phyloP scores from a whole-genome alignment of 1,139 yeast genomes.

The Candida sojae region DNA sequence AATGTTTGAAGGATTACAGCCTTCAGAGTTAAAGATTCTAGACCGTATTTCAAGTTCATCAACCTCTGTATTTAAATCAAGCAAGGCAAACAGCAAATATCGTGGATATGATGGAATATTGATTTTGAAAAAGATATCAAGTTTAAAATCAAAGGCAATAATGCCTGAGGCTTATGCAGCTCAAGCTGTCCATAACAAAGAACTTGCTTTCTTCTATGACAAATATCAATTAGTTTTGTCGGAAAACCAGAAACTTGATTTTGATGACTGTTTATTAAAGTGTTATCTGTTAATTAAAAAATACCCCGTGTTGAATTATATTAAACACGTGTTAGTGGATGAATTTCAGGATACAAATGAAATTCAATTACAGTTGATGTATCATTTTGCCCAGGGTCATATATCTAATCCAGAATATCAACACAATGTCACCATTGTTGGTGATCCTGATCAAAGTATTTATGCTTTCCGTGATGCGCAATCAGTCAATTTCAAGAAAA shows the following conservation, averaged over 20 bases:
- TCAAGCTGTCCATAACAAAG: slow-evolving; percentile 12
- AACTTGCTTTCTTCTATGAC: slow-evolving; percentile 40
- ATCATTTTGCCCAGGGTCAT: slow-evolving; percentile 52
- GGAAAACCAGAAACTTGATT: slow-evolving; percentile 57
- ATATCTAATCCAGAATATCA: slow-evolving; percentile 21
- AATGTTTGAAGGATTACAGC: slow-evolving; percentile 35
- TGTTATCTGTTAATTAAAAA: slow-evolving; percentile 51
- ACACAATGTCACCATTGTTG: slow-evolving; percentile 77
- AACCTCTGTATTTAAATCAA: slow-evolving; percentile 3
- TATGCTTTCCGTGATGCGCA: slow-evolving; percentile 87
- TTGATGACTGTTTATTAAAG: slow-evolving; percentile 75
- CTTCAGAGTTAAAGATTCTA: slow-evolving; percentile 22
- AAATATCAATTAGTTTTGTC: slow-evolving; percentile 53
- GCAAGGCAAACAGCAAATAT: slow-evolving; percentile 17
- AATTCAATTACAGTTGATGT: slow-evolving; percentile 71
- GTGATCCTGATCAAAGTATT: slow-evolving; percentile 96
- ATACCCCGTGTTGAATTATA: slow-evolving; percentile 46
- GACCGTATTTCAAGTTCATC: neutral
- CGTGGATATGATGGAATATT: slow-evolving; percentile 38
- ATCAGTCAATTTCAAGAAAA: slow-evolving; percentile 60
- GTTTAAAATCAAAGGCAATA: slow-evolving; percentile 51
- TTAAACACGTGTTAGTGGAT: slow-evolving; percentile 80
- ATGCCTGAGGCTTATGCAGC: slow-evolving; percentile 35
- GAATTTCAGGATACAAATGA: slow-evolving; percentile 93
- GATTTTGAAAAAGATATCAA: slow-evolving; percentile 49